phyloP scores from a whole-genome alignment of 2,329 filamentous ascomycete genomes.

The Colletotrichum sp. region DNA sequence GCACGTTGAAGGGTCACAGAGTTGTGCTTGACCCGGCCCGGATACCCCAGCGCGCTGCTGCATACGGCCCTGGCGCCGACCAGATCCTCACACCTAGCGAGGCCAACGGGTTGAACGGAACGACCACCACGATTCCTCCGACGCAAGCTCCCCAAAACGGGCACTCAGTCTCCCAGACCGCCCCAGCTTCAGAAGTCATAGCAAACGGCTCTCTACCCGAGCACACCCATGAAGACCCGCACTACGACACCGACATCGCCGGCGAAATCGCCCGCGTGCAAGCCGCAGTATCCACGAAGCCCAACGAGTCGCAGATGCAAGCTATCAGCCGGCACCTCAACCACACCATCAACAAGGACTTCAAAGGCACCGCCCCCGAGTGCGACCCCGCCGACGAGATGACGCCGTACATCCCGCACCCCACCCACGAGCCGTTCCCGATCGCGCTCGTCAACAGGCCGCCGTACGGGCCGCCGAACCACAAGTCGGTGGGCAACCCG shows the following conservation, averaged over 20 bases:
- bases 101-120: neutral
- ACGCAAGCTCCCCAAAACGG: neutral
- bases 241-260: neutral
- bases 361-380: neutral
- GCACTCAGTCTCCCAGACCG: neutral
- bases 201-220: neutral
- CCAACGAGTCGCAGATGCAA: constrained; percentile 58
- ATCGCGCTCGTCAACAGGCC: constrained; percentile 75
- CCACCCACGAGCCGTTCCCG: constrained; percentile 61
- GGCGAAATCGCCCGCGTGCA: constrained; percentile 54
- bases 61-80: neutral
- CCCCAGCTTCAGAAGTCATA: neutral
- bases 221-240: neutral
- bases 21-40: neutral
- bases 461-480: constrained; percentile 69
- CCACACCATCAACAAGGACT: constrained; percentile 26
- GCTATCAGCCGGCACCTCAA: constrained; percentile 72
- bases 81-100: neutral
- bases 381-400: constrained; percentile 50
- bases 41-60: neutral
- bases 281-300: constrained; percentile 53
- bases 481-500: constrained; percentile 65
- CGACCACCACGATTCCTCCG: neutral
- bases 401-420: constrained; percentile 68
- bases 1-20: neutral